These are phyloP conservation scores for Fraxinus pennsylvanica DNA, from an alignment of 257 asterid genomes.

Conservation along the genomic window DNA sequence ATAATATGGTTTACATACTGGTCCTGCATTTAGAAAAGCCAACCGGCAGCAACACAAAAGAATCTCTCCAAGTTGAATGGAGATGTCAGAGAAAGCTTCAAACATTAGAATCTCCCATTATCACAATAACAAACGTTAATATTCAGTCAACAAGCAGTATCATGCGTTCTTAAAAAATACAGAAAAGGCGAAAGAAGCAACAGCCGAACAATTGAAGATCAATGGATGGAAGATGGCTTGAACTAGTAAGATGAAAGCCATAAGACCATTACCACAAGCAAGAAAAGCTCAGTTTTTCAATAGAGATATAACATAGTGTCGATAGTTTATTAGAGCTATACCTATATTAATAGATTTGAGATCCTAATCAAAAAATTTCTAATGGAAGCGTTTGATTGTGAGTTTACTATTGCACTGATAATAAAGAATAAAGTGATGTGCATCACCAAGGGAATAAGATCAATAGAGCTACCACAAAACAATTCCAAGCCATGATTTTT, in stretches of 20 bases:
- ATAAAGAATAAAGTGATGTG: neutral
- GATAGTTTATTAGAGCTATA: neutral
- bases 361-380: neutral
- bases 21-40: slow-evolving; percentile 94
- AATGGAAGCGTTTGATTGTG: neutral
- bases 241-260: slow-evolving; percentile 4
- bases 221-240: slow-evolving; percentile 9
- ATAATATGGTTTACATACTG: slow-evolving; percentile 97
- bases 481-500: neutral
- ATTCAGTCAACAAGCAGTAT: slow-evolving; percentile 30
- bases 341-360: too few species aligned
- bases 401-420: neutral
- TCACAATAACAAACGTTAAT: slow-evolving; percentile 30
- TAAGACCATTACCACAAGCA: neutral
- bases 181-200: neutral
- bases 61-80: slow-evolving; percentile 90
- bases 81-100: slow-evolving; percentile 83
- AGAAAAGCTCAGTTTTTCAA: neutral
- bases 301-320: neutral
- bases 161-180: slow-evolving; percentile 18
- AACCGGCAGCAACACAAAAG: slow-evolving; percentile 87
- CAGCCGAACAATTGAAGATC: slow-evolving; percentile 2
- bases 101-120: slow-evolving; percentile 67
- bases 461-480: neutral
- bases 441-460: neutral